A percentile compares a stretch with the other conserved stretches of the same genome.
These are phyloP conservation scores for Bryum argenteum DNA, from an alignment of 225 moss, liverwort and hornwort genomes.

Conservation along the genomic window DNA sequence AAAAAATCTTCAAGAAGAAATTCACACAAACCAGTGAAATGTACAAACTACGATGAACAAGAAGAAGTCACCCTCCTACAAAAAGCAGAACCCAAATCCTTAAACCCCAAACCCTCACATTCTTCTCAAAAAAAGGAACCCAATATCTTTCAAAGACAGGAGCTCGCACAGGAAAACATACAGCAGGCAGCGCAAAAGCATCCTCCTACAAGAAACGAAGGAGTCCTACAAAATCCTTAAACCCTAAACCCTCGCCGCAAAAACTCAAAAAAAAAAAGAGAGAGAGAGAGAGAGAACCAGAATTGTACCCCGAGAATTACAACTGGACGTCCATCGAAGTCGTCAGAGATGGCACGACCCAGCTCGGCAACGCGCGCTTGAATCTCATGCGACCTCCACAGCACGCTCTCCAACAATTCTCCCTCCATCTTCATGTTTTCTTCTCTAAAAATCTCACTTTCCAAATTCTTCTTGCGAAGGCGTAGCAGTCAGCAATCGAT, in stretches of 20 bases:
- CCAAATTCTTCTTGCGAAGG: neutral
- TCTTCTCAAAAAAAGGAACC: too few species aligned
- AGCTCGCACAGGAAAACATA: too few species aligned
- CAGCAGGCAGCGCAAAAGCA: too few species aligned
- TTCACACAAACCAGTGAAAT: too few species aligned
- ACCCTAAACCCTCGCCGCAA: slow-evolving; percentile 2
- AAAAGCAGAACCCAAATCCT: slow-evolving; percentile 7
- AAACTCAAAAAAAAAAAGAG: too few species aligned
- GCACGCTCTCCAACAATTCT: slow-evolving; percentile 62
- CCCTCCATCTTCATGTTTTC: slow-evolving; percentile 35
- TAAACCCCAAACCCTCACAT: slow-evolving; percentile 15
- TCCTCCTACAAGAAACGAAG: too few species aligned
- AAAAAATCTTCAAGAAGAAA: too few species aligned
- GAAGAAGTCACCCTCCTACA: neutral
- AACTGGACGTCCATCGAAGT: slow-evolving; percentile 60
- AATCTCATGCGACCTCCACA: slow-evolving; percentile 69
- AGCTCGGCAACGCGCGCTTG: slow-evolving; percentile 71
- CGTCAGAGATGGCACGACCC: slow-evolving; percentile 60
- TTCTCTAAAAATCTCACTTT: neutral
- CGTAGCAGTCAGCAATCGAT: neutral
- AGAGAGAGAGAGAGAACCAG: neutral
- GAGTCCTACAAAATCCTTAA: too few species aligned
- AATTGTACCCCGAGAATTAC: slow-evolving; percentile 33
- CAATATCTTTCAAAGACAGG: too few species aligned
- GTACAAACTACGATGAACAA: too few species aligned